phyloP scores from a whole-genome alignment of 176 grass and related monocot species.

The Echinochloa phyllopogon region DNA sequence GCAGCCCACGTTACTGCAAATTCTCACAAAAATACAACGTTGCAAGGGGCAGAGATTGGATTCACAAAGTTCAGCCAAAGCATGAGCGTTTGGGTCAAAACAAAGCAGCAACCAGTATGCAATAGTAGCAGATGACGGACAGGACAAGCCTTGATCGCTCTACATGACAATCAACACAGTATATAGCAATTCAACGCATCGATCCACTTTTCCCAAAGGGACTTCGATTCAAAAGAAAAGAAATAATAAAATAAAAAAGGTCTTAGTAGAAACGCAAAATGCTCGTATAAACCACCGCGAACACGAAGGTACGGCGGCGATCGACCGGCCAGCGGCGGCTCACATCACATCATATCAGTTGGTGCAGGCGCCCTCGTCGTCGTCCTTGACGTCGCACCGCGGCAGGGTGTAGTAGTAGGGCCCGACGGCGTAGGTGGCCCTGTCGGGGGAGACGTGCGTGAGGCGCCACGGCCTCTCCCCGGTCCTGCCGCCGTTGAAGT shows the following conservation, averaged over 20 bases:
- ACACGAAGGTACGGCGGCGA: background rate
- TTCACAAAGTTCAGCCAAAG: background rate
- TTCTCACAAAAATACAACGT: background rate
- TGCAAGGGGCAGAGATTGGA: background rate
- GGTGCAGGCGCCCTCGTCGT: background rate
- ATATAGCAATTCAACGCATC: background rate
- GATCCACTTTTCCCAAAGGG: background rate
- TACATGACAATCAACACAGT: background rate
- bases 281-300: background rate
- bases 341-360: background rate
- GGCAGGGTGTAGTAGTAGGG: conserved; percentile 68
- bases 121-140: background rate
- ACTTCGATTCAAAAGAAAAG: background rate
- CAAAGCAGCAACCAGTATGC: background rate
- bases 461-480: conserved; percentile 53
- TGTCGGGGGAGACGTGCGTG: conserved; percentile 17
- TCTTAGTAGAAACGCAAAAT: background rate
- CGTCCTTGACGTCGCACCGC: conserved; percentile 45
- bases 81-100: background rate
- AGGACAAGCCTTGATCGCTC: background rate
- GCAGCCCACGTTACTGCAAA: no score
- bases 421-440: conserved; percentile 47
- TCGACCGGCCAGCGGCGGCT: background rate
- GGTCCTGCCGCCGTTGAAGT: conserved; percentile 67
- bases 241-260: background rate